Evolutionary conservation across 2,329 filamentous ascomycete genomes (phyloP), one percentile per base, ranked within the genome.

Genomic region (Aspergillus oerlinghausenensis): DNA sequence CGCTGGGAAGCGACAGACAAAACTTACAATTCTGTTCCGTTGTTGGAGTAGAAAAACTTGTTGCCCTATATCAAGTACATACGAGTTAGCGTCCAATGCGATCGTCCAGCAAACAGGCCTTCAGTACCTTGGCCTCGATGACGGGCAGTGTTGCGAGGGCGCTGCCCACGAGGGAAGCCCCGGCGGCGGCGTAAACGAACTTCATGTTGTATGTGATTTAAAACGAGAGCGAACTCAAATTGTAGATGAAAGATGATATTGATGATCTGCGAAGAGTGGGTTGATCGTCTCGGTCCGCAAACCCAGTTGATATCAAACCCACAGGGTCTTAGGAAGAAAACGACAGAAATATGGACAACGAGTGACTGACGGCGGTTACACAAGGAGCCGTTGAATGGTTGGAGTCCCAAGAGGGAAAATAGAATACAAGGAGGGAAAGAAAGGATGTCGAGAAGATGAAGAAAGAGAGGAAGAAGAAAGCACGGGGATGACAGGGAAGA

Each of bases 41-140:
- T 89, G 74, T 87, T 89, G 75, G 89, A 83, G 81, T 89, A 92
- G 82, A 95, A 97, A 82, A 97, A 93, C 77, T 94, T 92, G 72
- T 84, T 84, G 66, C 90, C 87, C 84, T 88, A 69, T 21, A 11
- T 32, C 23, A 29, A 5, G 10, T 55, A 52, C 48, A 57, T 14
- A 54, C 23, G 14, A 32, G 29, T 54, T 23, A 47, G 47, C 11
- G 21, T 47, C n/a, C 51, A 8, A 29, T 23, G 40, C 47, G 29
- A 51, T 50, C 49, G 59, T 62, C 26, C 8, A 25, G 35, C 1
- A 35, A 35, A 11, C 11, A 29, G 52, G 17, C 21, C n/a, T 21
- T 1, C 32, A 23, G 48, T 75, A 87, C 86, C 83, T 92, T 92
- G 80, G 80, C 78, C 56, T 81, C 76, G 61, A 84, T 82, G 26